phyloP scores from a whole-genome alignment of 2,329 filamentous ascomycete genomes.

The Curvularia spicifera region DNA sequence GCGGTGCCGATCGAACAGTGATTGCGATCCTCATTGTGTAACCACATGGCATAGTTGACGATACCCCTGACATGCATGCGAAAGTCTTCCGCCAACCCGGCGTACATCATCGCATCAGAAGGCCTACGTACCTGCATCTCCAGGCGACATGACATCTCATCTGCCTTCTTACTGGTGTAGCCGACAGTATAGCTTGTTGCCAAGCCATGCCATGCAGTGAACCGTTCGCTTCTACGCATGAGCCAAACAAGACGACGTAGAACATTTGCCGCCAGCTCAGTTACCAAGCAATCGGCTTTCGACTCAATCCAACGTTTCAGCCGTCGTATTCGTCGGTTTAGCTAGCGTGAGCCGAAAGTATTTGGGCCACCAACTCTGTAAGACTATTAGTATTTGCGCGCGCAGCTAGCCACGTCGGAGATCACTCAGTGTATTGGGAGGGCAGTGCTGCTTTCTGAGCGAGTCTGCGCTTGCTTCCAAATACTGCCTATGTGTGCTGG shows the following conservation, averaged over 20 bases:
- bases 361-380: constrained; percentile 14
- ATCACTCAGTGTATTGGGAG: constrained; percentile 20
- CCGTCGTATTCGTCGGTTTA: constrained; percentile 20
- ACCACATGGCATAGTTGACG: constrained; percentile 13
- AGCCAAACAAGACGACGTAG: constrained; percentile 38
- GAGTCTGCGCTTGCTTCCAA: constrained; percentile 21
- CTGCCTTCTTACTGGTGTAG: constrained; percentile 14
- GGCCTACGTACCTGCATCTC: constrained; percentile 12
- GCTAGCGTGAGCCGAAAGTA: constrained; percentile 6
- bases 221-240: constrained; percentile 39
- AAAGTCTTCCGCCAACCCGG: constrained; percentile 8
- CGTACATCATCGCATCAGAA: constrained; percentile 9
- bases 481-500: constrained; percentile 6
- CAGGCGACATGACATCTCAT: constrained; percentile 20
- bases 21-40: constrained; percentile 15
- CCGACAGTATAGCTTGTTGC: constrained; percentile 17
- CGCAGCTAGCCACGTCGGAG: constrained; percentile 35
- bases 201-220: constrained; percentile 36
- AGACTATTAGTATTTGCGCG: constrained; percentile 27
- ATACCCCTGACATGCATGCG: constrained; percentile 8
- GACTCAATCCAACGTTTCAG: constrained; percentile 13
- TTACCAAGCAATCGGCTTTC: constrained; percentile 39
- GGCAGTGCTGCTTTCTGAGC: constrained; percentile 20
- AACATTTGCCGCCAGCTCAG: constrained; percentile 35
- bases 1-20: not conserved